phyloP scores from a whole-genome alignment of 2,329 filamentous ascomycete species.

The Sordariomycetes sp. region DNA sequence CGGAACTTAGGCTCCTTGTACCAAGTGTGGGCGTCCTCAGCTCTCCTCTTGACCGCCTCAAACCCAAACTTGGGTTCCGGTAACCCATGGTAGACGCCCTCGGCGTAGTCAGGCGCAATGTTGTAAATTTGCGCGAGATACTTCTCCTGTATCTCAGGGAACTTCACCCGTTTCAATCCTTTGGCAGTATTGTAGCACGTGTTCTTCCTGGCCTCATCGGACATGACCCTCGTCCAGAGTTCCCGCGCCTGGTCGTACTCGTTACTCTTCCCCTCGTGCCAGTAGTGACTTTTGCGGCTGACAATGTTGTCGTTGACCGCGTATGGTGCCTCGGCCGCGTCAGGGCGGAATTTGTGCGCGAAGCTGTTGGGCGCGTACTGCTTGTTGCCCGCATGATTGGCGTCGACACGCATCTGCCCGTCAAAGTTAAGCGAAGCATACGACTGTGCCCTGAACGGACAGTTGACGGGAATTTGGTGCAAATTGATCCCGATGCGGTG shows the following conservation, averaged over 20 bases:
- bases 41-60: conserved; percentile 31
- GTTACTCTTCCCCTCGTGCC: conserved; percentile 40
- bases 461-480: conserved; percentile 32
- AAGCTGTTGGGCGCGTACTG: conserved; percentile 44
- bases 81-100: conserved; percentile 34
- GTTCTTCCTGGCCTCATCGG: conserved; percentile 28
- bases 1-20: conserved; percentile 36
- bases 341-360: conserved; percentile 39
- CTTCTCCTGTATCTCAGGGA: conserved; percentile 34
- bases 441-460: conserved; percentile 28
- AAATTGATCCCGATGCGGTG: conserved; percentile 50
- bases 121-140: conserved; percentile 43
- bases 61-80: conserved; percentile 33
- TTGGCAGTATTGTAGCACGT: conserved; percentile 39
- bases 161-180: conserved; percentile 31
- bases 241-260: conserved; percentile 42
- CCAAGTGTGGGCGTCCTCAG: conserved; percentile 31
- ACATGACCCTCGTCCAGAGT: conserved; percentile 40
- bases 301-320: conserved; percentile 38
- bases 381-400: conserved; percentile 34
- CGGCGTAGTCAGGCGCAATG: conserved; percentile 35
- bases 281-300: conserved; percentile 42
- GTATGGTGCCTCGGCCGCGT: conserved; percentile 39
- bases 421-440: conserved; percentile 38
- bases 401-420: conserved; percentile 35